These are phyloP conservation scores for Phragmites australis DNA, from an alignment of 176 grass and related monocot genomes.

Conservation along the genomic window DNA sequence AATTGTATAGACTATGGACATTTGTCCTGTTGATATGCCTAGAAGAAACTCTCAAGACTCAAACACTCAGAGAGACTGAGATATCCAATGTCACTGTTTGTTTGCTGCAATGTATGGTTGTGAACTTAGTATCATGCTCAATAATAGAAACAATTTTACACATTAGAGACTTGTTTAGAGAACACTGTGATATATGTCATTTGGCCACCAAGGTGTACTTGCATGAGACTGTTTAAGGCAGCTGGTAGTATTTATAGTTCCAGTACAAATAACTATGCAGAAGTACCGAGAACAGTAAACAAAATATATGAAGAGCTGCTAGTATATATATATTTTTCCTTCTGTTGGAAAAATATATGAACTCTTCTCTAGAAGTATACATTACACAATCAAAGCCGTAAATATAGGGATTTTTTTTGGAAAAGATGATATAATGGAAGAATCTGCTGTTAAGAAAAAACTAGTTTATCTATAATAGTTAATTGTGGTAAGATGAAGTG, in stretches of 20 bases:
- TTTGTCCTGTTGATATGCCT: background rate
- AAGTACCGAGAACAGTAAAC: background rate
- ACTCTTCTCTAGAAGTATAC: background rate
- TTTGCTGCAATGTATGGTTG: conserved; percentile 1
- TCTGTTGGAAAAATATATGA: background rate
- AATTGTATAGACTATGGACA: background rate
- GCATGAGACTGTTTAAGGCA: background rate
- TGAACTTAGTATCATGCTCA: background rate
- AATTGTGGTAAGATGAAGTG: background rate
- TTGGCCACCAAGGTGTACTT: background rate
- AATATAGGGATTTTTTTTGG: background rate
- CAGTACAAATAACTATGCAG: background rate
- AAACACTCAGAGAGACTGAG: background rate
- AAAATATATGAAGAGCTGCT: too few relatives aligned
- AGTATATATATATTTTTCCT: too few relatives aligned
- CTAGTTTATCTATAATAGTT: background rate
- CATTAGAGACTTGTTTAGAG: conserved; percentile 17
- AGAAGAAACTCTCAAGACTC: conserved; percentile 10
- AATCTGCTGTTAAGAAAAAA: background rate
- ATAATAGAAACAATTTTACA: background rate
- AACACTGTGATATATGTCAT: background rate
- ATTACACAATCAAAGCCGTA: background rate
- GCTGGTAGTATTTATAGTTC: background rate
- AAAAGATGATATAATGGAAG: background rate
- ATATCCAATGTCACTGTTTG: background rate